Conservation (phyloP, 129 eudicot genomes). For the Sambucus nigra region DNA sequence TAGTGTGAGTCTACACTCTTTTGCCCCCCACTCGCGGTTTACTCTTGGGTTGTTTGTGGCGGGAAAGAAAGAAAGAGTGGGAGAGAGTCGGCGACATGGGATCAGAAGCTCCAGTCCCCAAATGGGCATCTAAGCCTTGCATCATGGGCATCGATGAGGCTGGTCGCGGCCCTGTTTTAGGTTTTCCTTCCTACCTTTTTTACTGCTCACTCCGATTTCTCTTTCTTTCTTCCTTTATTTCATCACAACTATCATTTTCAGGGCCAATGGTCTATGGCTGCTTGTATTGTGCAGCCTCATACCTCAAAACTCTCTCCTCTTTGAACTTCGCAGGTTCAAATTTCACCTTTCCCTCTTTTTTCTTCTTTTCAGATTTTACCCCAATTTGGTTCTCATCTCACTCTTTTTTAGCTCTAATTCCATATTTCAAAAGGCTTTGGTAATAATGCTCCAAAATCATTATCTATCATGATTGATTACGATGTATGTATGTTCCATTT, state of each 20-base stretch:
- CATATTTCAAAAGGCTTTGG: neutral
- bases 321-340: slow-evolving; percentile 68
- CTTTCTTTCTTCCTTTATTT: neutral
- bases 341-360: slow-evolving; percentile 5
- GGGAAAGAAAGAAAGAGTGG: slow-evolving; percentile 3
- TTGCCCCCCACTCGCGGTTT: neutral
- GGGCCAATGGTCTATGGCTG: slow-evolving; percentile 99
- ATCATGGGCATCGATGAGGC: slow-evolving; percentile 99
- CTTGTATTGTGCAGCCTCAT: slow-evolving; percentile 78
- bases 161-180: slow-evolving; percentile 98
- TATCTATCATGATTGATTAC: too few relatives aligned
- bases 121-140: slow-evolving; percentile 84
- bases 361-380: neutral
- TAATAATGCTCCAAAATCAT: too few relatives aligned
- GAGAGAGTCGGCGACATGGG: slow-evolving; percentile 31
- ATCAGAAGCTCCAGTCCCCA: slow-evolving; percentile 38
- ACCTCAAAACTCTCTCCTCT: slow-evolving; percentile 68
- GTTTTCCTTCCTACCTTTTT: slow-evolving; percentile 21
- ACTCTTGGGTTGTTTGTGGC: slow-evolving; percentile 2
- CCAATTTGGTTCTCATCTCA: slow-evolving; percentile 1
- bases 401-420: too few relatives aligned
- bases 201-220: neutral
- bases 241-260: slow-evolving; percentile 12
- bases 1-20: too few relatives aligned
- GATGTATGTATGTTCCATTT: too few relatives aligned